phyloP scores from a whole-genome alignment of 2,329 filamentous ascomycete species.

The Cladophialophora exuberans region DNA sequence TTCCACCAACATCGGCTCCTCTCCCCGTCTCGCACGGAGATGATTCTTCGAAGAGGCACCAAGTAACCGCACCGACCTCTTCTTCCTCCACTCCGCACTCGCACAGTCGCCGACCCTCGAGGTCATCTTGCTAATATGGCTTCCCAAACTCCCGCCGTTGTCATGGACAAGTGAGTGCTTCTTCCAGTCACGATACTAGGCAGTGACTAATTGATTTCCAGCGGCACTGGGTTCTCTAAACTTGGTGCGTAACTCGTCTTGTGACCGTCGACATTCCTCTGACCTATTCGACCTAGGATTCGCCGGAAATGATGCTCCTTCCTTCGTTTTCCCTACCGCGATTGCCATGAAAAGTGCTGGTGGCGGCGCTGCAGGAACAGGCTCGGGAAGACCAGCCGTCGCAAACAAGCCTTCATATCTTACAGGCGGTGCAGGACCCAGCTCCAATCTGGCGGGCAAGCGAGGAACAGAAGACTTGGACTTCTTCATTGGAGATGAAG shows the following conservation, averaged over 20 bases:
- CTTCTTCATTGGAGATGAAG: slow-evolving; percentile 98
- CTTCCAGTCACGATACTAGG: slow-evolving; percentile 22
- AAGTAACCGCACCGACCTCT: slow-evolving; percentile 14
- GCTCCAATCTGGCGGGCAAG: slow-evolving; percentile 84
- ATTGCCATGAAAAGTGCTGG: slow-evolving; percentile 89
- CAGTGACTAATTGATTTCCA: slow-evolving; percentile 53
- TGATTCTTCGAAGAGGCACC: slow-evolving; percentile 13
- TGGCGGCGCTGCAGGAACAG: slow-evolving; percentile 70
- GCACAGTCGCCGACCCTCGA: not conserved
- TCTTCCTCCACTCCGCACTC: slow-evolving; percentile 4
- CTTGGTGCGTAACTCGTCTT: slow-evolving; percentile 67
- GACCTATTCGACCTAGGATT: slow-evolving; percentile 66
- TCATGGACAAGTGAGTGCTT: slow-evolving; percentile 98
- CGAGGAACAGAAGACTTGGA: slow-evolving; percentile 96
- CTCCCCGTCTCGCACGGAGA: slow-evolving; percentile 13
- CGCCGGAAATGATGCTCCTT: slow-evolving; percentile 97
- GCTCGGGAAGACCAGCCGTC: slow-evolving; percentile 85
- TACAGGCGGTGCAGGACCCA: slow-evolving; percentile 82
- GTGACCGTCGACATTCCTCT: slow-evolving; percentile 19
- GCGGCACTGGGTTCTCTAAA: slow-evolving; percentile 99
- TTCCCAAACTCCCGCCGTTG: slow-evolving; percentile 99
- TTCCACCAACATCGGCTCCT: not conserved
- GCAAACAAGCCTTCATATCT: slow-evolving; percentile 95
- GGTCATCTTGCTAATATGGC: slow-evolving; percentile 66
- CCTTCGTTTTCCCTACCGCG: slow-evolving; percentile 97